These are phyloP conservation scores for Coniella lustricola DNA, from an alignment of 2,329 filamentous ascomycete genomes.

Conservation along the genomic window DNA sequence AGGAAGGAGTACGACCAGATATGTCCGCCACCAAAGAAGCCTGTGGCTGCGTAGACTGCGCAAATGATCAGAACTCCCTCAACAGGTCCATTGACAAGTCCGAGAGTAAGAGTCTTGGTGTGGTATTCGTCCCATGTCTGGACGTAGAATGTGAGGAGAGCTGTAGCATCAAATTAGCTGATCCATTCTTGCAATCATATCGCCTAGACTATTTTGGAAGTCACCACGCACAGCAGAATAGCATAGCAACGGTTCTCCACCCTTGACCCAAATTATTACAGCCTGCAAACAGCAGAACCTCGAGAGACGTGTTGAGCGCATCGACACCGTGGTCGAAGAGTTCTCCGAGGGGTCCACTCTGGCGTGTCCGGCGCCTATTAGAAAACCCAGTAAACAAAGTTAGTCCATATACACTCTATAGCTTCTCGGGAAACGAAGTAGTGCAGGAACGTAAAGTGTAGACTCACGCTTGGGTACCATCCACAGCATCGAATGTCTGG, in stretches of 20 bases:
- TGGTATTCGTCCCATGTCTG: slow-evolving; percentile 99
- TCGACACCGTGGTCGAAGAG: slow-evolving; percentile 98
- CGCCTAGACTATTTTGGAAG: slow-evolving; percentile 3
- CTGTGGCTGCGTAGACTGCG: slow-evolving; percentile 75
- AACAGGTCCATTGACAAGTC: slow-evolving; percentile 87
- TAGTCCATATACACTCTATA: not conserved
- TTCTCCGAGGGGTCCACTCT: slow-evolving; percentile 90
- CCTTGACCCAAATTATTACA: slow-evolving; percentile 89
- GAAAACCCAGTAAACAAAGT: slow-evolving; percentile 10
- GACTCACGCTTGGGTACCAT: slow-evolving; percentile 83
- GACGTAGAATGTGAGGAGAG: slow-evolving; percentile 91
- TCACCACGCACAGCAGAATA: slow-evolving; percentile 68
- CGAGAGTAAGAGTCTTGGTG: slow-evolving; percentile 89
- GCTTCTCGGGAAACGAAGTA: too few species aligned
- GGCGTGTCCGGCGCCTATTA: slow-evolving; percentile 70
- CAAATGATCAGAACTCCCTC: slow-evolving; percentile 86
- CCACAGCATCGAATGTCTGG: slow-evolving; percentile 96
- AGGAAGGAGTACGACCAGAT: slow-evolving; percentile 90
- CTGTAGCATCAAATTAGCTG: slow-evolving; percentile 31
- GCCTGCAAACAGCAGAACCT: slow-evolving; percentile 84
- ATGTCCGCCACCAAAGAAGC: slow-evolving; percentile 75
- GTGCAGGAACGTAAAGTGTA: not conserved
- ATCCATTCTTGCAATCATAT: not conserved
- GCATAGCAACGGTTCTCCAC: slow-evolving; percentile 76
- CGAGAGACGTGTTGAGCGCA: slow-evolving; percentile 91